Conservation (phyloP, 345 rosid species). For the Populus alba region DNA sequence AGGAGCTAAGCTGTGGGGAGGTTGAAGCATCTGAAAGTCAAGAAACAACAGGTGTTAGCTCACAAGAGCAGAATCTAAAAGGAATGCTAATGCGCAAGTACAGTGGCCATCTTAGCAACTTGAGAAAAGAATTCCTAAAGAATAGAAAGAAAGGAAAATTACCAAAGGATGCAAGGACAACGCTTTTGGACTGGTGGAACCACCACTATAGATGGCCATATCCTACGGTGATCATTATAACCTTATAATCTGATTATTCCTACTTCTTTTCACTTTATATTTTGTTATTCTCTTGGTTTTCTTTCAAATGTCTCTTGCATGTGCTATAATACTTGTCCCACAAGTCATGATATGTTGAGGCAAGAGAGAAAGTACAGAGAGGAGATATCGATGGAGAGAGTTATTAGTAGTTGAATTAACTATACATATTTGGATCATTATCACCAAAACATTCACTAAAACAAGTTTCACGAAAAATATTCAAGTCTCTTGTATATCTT, state of each 20-base stretch:
- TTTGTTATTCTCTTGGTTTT: neutral
- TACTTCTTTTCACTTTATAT: neutral
- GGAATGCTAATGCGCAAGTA: constrained; percentile 54
- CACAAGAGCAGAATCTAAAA: constrained; percentile 32
- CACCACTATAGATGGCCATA: constrained; percentile 61
- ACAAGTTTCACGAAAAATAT: neutral
- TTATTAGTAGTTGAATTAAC: neutral
- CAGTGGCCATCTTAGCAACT: constrained; percentile 50
- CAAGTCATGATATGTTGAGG: neutral
- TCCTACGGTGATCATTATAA: constrained; percentile 48
- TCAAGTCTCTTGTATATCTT: neutral
- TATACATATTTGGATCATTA: neutral
- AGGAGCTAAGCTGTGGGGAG: constrained; percentile 48
- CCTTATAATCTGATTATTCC: neutral
- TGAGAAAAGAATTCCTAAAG: constrained; percentile 61
- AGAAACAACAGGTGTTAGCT: constrained; percentile 12
- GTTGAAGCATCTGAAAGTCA: constrained; percentile 33
- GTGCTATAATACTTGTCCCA: neutral
- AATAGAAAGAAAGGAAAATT: constrained; percentile 61
- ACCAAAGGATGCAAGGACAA: constrained; percentile 52
- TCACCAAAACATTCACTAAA: neutral
- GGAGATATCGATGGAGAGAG: neutral
- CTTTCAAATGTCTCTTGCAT: neutral
- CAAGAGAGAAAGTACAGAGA: neutral
- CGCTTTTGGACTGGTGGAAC: constrained; percentile 65